These are phyloP conservation scores for Naganishia onofrii DNA, from an alignment of 768 basidiomycete species.

Conservation along the genomic window DNA sequence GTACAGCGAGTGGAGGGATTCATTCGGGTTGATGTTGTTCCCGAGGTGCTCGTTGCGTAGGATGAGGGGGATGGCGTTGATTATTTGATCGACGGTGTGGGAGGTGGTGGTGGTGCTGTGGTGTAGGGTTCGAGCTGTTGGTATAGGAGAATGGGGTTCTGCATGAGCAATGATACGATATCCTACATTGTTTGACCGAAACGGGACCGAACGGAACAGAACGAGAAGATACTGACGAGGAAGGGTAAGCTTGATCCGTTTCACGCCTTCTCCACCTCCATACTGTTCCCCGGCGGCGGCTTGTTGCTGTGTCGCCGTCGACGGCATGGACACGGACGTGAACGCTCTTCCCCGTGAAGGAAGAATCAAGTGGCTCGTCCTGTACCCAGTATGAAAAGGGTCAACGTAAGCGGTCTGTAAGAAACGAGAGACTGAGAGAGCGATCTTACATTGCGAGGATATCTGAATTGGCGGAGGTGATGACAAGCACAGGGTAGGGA, in stretches of 20 bases:
- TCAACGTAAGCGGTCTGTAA: neutral
- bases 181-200: no score
- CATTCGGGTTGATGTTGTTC: no score
- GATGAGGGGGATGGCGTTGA: conserved; percentile 19
- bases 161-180: no score
- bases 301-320: neutral
- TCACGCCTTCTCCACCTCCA: conserved; percentile 3
- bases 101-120: neutral
- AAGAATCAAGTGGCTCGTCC: neutral
- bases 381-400: neutral
- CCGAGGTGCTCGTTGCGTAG: conserved; percentile 14
- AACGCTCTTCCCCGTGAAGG: conserved; percentile 19
- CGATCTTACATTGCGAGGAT: no score
- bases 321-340: neutral
- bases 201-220: no score
- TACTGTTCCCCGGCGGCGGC: neutral
- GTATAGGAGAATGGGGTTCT: no score
- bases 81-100: conserved; percentile 6
- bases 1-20: neutral
- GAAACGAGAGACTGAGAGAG: neutral
- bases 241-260: conserved; percentile 26
- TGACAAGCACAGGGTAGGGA: no score
- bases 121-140: no score
- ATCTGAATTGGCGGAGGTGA: no score
- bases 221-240: neutral